Evolutionary conservation across 176 grass and related monocot species (phyloP).

Genomic region (Chrysopogon serrulatus): DNA sequence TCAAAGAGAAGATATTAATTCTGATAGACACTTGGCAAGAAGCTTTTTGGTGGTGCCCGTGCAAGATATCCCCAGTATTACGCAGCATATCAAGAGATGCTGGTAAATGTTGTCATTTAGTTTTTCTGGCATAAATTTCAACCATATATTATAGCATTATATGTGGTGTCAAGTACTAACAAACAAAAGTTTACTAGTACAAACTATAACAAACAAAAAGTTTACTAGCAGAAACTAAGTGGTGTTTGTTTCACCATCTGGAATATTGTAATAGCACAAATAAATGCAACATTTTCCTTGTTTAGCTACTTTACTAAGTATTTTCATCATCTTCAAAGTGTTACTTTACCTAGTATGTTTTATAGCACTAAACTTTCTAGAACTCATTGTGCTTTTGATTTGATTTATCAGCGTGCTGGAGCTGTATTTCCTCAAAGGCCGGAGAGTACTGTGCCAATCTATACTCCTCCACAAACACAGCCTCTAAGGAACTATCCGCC

Average conservation of each 20-base stretch:
- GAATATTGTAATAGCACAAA: conserved; percentile 7
- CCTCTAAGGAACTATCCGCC: conserved; percentile 77
- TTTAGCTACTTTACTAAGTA: background rate
- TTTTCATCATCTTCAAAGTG: background rate
- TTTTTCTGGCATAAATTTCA: conserved; percentile 7
- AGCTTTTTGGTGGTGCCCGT: conserved; percentile 90
- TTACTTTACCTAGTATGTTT: background rate
- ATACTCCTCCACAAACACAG: conserved; percentile 88
- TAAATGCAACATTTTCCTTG: background rate
- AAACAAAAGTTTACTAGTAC: background rate
- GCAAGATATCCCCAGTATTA: conserved; percentile 93
- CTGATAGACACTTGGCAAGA: conserved; percentile 97
- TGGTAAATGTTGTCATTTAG: conserved; percentile 48
- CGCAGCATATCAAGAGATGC: conserved; percentile 72
- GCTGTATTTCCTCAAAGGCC: conserved; percentile 82
- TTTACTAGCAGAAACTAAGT: conserved; percentile 1
- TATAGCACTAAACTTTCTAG: background rate
- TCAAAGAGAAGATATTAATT: conserved; percentile 62
- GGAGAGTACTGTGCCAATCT: conserved; percentile 75
- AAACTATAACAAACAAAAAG: background rate
- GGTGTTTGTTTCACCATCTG: background rate
- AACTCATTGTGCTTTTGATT: conserved; percentile 16
- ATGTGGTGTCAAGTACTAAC: background rate
- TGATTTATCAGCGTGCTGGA: conserved; percentile 67
- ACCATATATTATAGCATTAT: background rate